Evolutionary conservation across 1,284 basidiomycete species (phyloP).

Genomic region (Meira miltonrushii): DNA sequence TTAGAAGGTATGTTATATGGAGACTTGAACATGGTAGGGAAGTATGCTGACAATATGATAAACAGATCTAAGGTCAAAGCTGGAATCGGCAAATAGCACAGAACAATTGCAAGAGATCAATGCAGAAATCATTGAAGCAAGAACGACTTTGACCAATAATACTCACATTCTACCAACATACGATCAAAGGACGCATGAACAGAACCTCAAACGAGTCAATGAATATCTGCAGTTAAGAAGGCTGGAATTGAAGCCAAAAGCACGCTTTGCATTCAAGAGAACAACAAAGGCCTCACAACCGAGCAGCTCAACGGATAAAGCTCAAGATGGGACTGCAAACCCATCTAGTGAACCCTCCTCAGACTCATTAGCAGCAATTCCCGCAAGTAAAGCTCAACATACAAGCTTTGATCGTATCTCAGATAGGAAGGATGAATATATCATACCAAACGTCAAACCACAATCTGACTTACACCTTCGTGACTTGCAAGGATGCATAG

Average conservation of each 20-base stretch:
- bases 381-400: not conserved
- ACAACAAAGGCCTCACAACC: not conserved
- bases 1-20: not conserved
- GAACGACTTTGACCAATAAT: not conserved
- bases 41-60: not conserved
- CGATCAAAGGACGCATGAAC: constrained; percentile 1
- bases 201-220: constrained; percentile 3
- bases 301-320: not conserved
- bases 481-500: constrained; percentile 1
- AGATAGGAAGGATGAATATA: not conserved
- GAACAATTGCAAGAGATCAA: not conserved
- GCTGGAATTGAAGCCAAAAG: not conserved
- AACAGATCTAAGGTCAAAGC: not conserved
- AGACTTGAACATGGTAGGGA: too few relatives aligned
- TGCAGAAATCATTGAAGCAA: not conserved
- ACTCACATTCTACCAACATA: constrained; percentile 2
- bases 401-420: not conserved
- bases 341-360: not conserved
- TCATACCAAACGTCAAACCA: not conserved
- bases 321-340: not conserved
- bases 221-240: not conserved
- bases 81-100: not conserved
- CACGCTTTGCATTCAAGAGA: constrained; percentile 5
- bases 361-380: not conserved
- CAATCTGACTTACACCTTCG: constrained; percentile 2